Base-by-base conservation (phyloP, 176 grass and related monocot genomes). In the Puya raimondii region DNA sequence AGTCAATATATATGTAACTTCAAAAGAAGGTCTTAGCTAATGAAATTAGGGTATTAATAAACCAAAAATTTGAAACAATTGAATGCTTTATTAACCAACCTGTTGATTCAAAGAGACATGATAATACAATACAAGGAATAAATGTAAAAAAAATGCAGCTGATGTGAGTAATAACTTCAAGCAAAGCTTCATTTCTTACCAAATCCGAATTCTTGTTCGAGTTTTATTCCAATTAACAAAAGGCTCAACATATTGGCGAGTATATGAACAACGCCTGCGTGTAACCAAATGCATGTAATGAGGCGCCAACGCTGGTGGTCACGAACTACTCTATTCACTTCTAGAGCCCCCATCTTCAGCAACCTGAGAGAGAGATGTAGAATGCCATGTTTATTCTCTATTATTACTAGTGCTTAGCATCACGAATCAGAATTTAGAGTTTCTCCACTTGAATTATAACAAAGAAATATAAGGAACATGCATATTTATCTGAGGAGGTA, bases 121-220 rank as follows among this genome's bases (percentile, higher is more conserved):
- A 42, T 7, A 42, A 42, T 4, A 42, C 4, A 7, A 42, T 42
- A 42, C 33, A 42, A 42, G 33, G 33, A 42, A 4, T 42, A 42
- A 42, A 42, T 42, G 6, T n/a, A n/a, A n/a, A 42, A 4, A 42
- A 42, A 7, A 42, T 42, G 33, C 33, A 42, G 33, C 33, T 42
- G 33, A 42, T 42, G 33, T 42, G 33, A 42, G 4, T 42, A 42
- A 42, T 42, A 42, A 42, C 33, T 42, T 8, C 33, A 42, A 42
- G 33, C 33, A 7, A 42, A 42, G 33, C 33, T 47, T 76, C 27
- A 49, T 3, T 9, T 61, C 81, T 80, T 80, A 99, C 94, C 69
- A 74, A 90, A 99, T 78, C 94, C 94, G 26, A 99, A 99, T 82
- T 99, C 94, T 86, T 84, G 78, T 76, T 99, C 94, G 5, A 99